Base-by-base conservation (phyloP, 1,139 yeast genomes). In the Yamadazyma oceani region DNA sequence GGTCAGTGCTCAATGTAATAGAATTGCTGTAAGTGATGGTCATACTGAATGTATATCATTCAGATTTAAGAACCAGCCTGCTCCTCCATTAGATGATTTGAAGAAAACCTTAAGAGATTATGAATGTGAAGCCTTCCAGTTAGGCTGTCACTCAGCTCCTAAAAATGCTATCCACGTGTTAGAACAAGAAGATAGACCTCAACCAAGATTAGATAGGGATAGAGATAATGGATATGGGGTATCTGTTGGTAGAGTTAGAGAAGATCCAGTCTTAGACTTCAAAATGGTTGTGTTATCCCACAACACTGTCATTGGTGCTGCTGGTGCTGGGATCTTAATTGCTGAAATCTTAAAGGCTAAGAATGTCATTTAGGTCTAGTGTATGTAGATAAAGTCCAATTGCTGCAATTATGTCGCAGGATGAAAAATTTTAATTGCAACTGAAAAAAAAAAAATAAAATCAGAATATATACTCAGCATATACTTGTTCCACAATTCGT, bases 301-400 rank as follows among this genome's bases (percentile, higher is more conserved):
- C 66, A 92, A 92, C 73, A 92, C 99, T 41, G 79, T 92, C 53
- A 86, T 92, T 51, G 99, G 99, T 57, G 99, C 98, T 54, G 99
- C 99, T 22, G 99, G 99, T 57, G 86, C 97, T n/a, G 98, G 98
- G 62, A 75, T 92, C 45, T 80, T 92, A 62, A 92, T 94, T 63
- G 98, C 96, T 35, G 99, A 92, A 68, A 74, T 88, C 43, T 75
- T 92, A 54, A 67, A 77, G 45, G 92, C 92, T 39, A 88, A 85
- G 70, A 75, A 79, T 42, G 68, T 88, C 54, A 77, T 90, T 50
- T 89, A 75, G 37, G 13, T 19, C 8, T 19, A 6, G 21, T 19
- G 8, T 8, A 19, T 19, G 21, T 19, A 19, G 21, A 19, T 19
- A 19, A 19, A n/a, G 5, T 24, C 11, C 13, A 24, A 24, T 24